These are phyloP conservation scores for Calonectria multiphialidica DNA, from an alignment of 2,329 filamentous ascomycete species.

Conservation along the genomic window DNA sequence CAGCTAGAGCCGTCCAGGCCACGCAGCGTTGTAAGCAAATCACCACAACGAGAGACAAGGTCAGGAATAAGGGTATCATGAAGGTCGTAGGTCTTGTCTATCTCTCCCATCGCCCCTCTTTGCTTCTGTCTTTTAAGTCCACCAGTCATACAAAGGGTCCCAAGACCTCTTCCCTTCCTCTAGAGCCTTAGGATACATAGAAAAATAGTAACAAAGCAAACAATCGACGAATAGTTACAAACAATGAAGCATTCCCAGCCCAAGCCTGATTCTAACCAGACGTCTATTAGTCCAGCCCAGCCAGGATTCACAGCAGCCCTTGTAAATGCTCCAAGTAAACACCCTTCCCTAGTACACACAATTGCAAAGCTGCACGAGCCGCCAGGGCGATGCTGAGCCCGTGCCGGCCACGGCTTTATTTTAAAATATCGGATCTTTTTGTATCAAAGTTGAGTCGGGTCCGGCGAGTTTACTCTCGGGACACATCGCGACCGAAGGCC, in stretches of 20 bases:
- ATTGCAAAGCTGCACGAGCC: conserved; percentile 33
- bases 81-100: conserved; percentile 20
- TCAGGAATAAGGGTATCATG: conserved; percentile 2
- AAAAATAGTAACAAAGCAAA: conserved; percentile 34
- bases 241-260: conserved; percentile 37
- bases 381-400: conserved; percentile 18
- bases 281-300: conserved; percentile 46
- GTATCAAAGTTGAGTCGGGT: conserved; percentile 34
- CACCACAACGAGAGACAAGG: neutral
- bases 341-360: conserved; percentile 42
- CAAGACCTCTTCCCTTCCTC: conserved; percentile 30
- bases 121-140: conserved; percentile 17
- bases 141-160: conserved; percentile 36
- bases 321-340: conserved; percentile 46
- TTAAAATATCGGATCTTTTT: conserved; percentile 42
- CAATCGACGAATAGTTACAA: conserved; percentile 37
- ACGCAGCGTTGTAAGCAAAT: neutral
- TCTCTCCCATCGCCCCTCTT: conserved; percentile 5
- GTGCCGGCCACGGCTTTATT: conserved; percentile 30
- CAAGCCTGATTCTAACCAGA: conserved; percentile 44
- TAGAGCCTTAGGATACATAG: conserved; percentile 38
- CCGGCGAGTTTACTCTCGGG: conserved; percentile 72
- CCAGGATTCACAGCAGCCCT: conserved; percentile 38
- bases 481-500: conserved; percentile 95
- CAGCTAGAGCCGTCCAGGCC: neutral